Base-by-base conservation (phyloP, 352 stramenopile species). In the Phytophthora foliorum region DNA sequence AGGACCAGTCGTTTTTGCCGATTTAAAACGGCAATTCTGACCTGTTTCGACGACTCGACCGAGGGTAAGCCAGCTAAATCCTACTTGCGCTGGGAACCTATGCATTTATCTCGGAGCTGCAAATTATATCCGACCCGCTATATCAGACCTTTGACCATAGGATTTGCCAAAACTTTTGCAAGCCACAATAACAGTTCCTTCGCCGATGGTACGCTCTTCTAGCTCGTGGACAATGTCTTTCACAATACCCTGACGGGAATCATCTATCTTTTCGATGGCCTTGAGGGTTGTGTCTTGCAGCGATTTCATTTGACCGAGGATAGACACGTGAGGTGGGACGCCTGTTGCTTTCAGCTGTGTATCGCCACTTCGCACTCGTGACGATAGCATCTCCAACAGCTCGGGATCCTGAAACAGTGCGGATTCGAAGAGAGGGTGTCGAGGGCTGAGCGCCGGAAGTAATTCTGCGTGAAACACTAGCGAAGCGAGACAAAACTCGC, bases 221-320 rank as follows among this genome's bases (percentile, higher is more conserved):
- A 66, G 31, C 13, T 66, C 53, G 4, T 31, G 11, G 7, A 69
- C 19, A 25, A 63, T 63, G 13, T 63, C 27, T 17, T 58, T 63
- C 24, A 63, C 46, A 14, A 44, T 59, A 3, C 13, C 53, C 0
- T n/a, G 16, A 16, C 53, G 34, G 22, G 27, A 17, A 2, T 46
- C 36, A 22, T 69, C 62, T 13, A 69, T 58, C 10, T 64, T 63
- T 44, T 51, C 21, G 21, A 62, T 60, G 14, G 50, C 54, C 25
- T 16, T 42, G 2, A 55, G 25, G 2, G 25, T 54, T 1, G 10
- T 48, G 19, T 49, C 27, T 46, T 59, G 39, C 9, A 67, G 9
- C 2, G 17, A 16, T 39, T 67, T 67, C 49, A 67, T 53, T 24
- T 58, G 4, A 6, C 24, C 11, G 2, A 54, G 24, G 13, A 67